phyloP scores from a whole-genome alignment of 768 basidiomycete genomes.

The Lentinula sp. region DNA sequence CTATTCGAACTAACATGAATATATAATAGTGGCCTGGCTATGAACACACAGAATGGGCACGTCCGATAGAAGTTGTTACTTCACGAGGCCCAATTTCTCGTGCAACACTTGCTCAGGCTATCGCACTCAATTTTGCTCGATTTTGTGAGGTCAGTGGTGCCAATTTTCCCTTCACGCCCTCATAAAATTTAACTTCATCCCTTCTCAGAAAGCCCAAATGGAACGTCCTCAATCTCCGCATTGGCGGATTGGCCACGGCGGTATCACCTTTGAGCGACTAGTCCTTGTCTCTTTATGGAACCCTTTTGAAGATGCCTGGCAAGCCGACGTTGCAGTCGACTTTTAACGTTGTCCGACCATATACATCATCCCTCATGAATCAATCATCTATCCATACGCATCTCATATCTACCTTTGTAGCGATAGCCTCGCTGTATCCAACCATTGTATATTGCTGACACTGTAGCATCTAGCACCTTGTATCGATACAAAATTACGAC shows the following conservation, averaged over 20 bases:
- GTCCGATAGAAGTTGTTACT: constrained; percentile 27
- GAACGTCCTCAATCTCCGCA: constrained; percentile 18
- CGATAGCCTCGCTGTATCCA: neutral
- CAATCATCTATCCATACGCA: neutral
- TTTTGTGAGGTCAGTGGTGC: constrained; percentile 31
- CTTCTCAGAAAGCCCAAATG: constrained; percentile 21
- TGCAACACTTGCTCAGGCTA: constrained; percentile 28
- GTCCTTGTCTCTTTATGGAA: constrained; percentile 37
- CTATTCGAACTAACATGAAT: neutral
- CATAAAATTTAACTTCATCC: neutral
- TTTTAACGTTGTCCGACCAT: constrained; percentile 4
- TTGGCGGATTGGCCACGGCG: constrained; percentile 28
- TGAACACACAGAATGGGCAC: constrained; percentile 31
- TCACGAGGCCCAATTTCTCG: constrained; percentile 35
- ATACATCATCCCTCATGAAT: neutral
- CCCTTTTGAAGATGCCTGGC: constrained; percentile 37
- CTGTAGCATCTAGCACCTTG: neutral
- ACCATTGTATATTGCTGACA: neutral
- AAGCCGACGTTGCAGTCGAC: constrained; percentile 44
- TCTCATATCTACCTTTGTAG: neutral
- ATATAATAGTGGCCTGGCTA: constrained; percentile 42
- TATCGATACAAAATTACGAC: neutral
- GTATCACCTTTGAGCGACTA: constrained; percentile 35
- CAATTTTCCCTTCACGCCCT: neutral
- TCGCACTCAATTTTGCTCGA: constrained; percentile 29